Evolutionary conservation across 1,139 yeast genomes (phyloP), one percentile per base, ranked within the genome.

Genomic region (Geotrichum klebahnii): DNA sequence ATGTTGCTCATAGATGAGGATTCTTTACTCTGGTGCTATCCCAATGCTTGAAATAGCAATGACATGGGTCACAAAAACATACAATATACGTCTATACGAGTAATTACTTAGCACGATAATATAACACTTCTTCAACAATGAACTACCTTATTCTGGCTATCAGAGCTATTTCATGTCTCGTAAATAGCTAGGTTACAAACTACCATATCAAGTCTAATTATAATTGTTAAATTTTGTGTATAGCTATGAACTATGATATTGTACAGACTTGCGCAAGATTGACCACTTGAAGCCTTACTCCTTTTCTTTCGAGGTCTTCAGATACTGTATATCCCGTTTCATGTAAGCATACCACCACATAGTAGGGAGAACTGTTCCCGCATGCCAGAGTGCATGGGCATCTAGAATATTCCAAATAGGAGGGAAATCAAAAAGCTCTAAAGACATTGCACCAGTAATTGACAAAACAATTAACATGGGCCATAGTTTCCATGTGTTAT

Each of bases 301-400:
- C 29, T 49, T 49, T n/a, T 39, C 38, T 28, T 51, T 51, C 5
- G 29, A 20, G 9, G 31, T 3, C 24, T 48, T 51, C 24, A 59
- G 38, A 46, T 58, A 55, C 20, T 47, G 48, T 49, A 67, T 47
- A 50, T 70, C 74, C 44, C 54, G 52, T 36, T 51, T 50, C 68
- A 70, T 67, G 67, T 70, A 70, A 35, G 56, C 51, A 54, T 69
- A 70, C 71, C 71, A 70, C 61, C 65, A 62, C 37, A 56, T 60
- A 3, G 71, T 61, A 0, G 74, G 74, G 10, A 68, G 8, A 3
- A 69, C 63, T 0, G 74, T 70, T 3, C 73, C 69, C 14, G 66
- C 64, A 66, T 90, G 98, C 97, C 97, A 90, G 53, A 90, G 69
- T 1, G 97, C 82, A 67, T 92, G 98, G 0, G 98, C 96, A 68